Evolutionary conservation across 345 rosid genomes (phyloP), one percentile per base, ranked within the genome.

Genomic region (Brassica juncea): DNA sequence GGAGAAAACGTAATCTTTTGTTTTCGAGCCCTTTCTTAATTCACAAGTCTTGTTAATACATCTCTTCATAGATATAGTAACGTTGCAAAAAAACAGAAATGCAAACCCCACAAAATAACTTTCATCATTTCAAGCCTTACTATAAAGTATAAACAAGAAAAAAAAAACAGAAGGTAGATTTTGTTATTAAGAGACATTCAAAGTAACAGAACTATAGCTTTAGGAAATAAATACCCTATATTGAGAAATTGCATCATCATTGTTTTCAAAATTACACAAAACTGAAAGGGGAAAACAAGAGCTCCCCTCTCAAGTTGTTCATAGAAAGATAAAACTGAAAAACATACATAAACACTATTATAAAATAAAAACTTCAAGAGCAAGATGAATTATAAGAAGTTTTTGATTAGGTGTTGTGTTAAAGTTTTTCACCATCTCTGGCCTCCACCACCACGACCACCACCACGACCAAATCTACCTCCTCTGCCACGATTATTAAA

Each of bases 371-470:
- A 2, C 12, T 73, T 61, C 47, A 30, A 10, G 2, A 37, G 60
- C 10, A 78, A 49, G 44, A 12, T 8, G 14, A 65, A 2, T 3
- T 19, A 30, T 59, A 59, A 14, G 23, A 2, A 23, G 42, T 2
- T 64, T 35, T 55, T 52, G 12, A 32, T 57, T 34, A 32, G 47
- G 52, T 32, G 73, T 72, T 28, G 16, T 2, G 28, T 61, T 28
- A 28, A 23, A 52, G 60, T 54, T 8, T 68, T 35, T 80, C 82
- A 80, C 65, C 35, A 61, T 81, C 76, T 76, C 60, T 70, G 80
- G 31, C 77, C 71, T 49, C 77, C 74, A 34, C 90, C 83, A 27
- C 92, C 63, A 58, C 64, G 74, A 47, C 89, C 86, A 47, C 84
- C 73, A 39, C 90, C 84, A 57, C 83, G 68, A 42, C 80, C 37